phyloP scores from a whole-genome alignment of 2,329 filamentous ascomycete species.

The Sarocladium brachiariae region DNA sequence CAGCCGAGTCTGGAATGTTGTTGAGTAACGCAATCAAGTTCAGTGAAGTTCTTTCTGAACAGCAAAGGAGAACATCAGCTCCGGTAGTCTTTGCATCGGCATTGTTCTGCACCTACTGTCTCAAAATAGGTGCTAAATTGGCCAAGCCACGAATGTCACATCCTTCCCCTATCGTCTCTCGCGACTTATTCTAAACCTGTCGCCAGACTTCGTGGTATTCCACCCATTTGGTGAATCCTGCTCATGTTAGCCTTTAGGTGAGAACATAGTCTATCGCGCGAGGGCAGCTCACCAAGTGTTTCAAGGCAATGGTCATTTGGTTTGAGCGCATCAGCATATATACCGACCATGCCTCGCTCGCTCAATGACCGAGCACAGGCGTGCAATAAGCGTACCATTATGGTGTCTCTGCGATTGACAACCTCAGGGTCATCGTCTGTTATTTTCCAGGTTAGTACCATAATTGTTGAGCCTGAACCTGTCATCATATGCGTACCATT shows the following conservation, averaged over 20 bases:
- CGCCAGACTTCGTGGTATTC: background rate
- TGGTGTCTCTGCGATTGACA: constrained; percentile 37
- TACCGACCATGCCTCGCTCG: constrained; percentile 42
- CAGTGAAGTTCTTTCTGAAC: too few relatives aligned
- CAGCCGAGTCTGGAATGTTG: too few relatives aligned
- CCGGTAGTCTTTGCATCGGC: too few relatives aligned
- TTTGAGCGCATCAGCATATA: constrained; percentile 51
- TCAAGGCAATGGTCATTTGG: constrained; percentile 43
- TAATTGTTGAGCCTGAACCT: background rate
- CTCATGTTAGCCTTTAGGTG: background rate
- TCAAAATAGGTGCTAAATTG: too few relatives aligned
- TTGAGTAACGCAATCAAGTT: too few relatives aligned
- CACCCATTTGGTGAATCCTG: constrained; percentile 48
- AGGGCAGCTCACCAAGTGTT: constrained; percentile 39
- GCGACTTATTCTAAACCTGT: background rate
- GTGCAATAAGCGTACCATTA: constrained; percentile 48
- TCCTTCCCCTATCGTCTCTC: too few relatives aligned
- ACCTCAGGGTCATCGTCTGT: constrained; percentile 38
- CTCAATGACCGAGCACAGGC: constrained; percentile 41
- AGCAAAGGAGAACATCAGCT: too few relatives aligned
- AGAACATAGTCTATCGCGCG: too few relatives aligned
- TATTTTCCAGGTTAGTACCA: constrained; percentile 10
- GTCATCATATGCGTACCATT: constrained; percentile 32
- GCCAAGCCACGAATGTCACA: too few relatives aligned
- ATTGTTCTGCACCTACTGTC: too few relatives aligned